A percentile compares a stretch with the other conserved stretches of the same genome.
Evolutionary conservation across 805 yeast genomes (phyloP).

Genomic region (Pichia cabralensis): DNA sequence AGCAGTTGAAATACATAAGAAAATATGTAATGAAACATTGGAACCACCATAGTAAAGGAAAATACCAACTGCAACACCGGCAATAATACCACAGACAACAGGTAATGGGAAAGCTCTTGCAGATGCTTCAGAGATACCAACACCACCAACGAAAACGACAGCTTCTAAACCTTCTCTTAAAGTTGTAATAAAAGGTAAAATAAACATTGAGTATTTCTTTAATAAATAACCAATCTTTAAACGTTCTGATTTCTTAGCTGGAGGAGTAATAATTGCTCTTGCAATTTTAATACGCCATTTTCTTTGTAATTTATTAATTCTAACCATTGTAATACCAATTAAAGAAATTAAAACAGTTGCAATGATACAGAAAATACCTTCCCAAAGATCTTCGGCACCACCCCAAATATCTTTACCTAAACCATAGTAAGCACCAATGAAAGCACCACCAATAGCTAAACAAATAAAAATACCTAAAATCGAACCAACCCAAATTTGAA

Average conservation of each 20-base stretch:
- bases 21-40: constrained; percentile 71
- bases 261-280: constrained; percentile 57
- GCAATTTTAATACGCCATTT: constrained; percentile 97
- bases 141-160: constrained; percentile 93
- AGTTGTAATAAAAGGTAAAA: constrained; percentile 83
- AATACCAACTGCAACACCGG: constrained; percentile 66
- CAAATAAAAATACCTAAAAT: constrained; percentile 65
- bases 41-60: constrained; percentile 77
- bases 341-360: constrained; percentile 82
- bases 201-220: constrained; percentile 77
- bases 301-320: constrained; percentile 91
- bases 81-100: constrained; percentile 76
- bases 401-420: constrained; percentile 79
- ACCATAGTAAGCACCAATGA: constrained; percentile 87
- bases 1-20: constrained; percentile 79
- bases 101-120: constrained; percentile 77
- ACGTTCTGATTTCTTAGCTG: constrained; percentile 38
- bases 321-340: constrained; percentile 95
- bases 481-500: constrained; percentile 85
- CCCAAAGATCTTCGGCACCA: constrained; percentile 88
- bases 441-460: constrained; percentile 80
- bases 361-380: constrained; percentile 85
- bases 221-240: constrained; percentile 45
- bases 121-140: constrained; percentile 47
- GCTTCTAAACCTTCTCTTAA: constrained; percentile 97